Percentiles rank a stretch among this genome's conserved stretches.
These are phyloP conservation scores for Hypoxylon cercidicola DNA, from an alignment of 495 filamentous ascomycete species.

Conservation along the genomic window DNA sequence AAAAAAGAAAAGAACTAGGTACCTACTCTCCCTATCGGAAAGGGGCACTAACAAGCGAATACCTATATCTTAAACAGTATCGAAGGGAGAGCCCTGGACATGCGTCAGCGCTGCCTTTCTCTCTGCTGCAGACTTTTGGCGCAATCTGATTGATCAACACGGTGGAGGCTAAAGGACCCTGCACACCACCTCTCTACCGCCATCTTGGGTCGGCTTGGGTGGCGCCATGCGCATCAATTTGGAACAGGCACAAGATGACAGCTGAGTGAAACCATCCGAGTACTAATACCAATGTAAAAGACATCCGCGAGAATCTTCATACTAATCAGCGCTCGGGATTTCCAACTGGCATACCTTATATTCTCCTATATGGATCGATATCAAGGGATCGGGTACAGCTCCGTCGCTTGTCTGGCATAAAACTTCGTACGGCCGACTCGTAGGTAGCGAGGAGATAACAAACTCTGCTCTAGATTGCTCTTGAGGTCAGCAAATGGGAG, in stretches of 20 bases:
- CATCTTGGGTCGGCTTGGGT: constrained; percentile 40
- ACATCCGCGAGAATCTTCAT: constrained; percentile 17
- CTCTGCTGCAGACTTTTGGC: constrained; percentile 31
- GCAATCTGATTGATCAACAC: constrained; percentile 38
- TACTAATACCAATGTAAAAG: constrained; percentile 23
- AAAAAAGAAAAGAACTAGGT: constrained; percentile 29
- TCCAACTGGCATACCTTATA: constrained; percentile 35
- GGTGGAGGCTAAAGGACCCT: constrained; percentile 39
- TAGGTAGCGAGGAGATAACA: constrained; percentile 1
- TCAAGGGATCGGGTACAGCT: constrained; percentile 15
- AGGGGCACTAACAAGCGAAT: constrained; percentile 46
- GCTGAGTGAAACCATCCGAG: constrained; percentile 24
- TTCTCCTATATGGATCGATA: constrained; percentile 23
- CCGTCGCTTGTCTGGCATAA: constrained; percentile 21
- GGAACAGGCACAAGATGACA: constrained; percentile 34
- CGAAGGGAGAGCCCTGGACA: constrained; percentile 32
- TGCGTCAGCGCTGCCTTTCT: constrained; percentile 44
- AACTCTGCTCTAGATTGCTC: neutral
- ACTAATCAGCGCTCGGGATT: constrained; percentile 34
- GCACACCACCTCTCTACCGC: constrained; percentile 43
- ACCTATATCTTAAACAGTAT: constrained; percentile 35
- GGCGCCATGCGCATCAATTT: constrained; percentile 43
- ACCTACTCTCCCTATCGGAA: constrained; percentile 47
- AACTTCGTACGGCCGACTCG: constrained; percentile 19
- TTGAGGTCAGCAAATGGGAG: constrained; percentile 21